Conservation (phyloP, 225 moss, liverwort and hornwort genomes). For the Marchantia paleacea region DNA sequence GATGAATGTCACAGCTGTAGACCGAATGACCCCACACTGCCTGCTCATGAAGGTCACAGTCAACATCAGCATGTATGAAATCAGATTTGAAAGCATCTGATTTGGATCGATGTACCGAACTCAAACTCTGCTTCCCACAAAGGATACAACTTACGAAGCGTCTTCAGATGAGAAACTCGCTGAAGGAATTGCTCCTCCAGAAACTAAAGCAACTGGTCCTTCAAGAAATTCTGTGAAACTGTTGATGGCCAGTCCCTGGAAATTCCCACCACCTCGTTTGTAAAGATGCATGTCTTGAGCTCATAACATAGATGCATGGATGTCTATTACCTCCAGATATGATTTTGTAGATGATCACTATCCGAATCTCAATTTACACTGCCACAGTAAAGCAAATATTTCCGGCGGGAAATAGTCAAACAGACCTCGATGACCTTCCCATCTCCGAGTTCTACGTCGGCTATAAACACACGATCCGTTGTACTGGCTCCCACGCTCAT, state of each 20-base stretch:
- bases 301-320: background rate
- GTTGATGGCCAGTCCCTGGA: background rate
- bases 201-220: too few relatives aligned
- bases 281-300: background rate
- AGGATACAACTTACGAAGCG: too few relatives aligned
- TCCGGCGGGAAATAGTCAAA: background rate
- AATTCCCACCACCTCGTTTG: too few relatives aligned
- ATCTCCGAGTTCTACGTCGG: conserved; percentile 14
- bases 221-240: background rate
- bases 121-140: too few relatives aligned
- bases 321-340: too few relatives aligned
- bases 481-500: conserved; percentile 44
- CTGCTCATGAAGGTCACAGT: background rate
- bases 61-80: too few relatives aligned
- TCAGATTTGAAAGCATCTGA: too few relatives aligned
- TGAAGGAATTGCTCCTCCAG: background rate
- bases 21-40: background rate
- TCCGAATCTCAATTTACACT: too few relatives aligned
- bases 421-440: background rate
- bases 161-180: too few relatives aligned
- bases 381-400: too few relatives aligned
- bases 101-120: too few relatives aligned
- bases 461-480: conserved; percentile 34
- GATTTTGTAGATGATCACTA: background rate
- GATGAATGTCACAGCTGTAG: background rate